Percentiles rank a stretch among this genome's conserved stretches.
phyloP scores from a whole-genome alignment of 768 basidiomycete genomes.

The Suillus plorans region DNA sequence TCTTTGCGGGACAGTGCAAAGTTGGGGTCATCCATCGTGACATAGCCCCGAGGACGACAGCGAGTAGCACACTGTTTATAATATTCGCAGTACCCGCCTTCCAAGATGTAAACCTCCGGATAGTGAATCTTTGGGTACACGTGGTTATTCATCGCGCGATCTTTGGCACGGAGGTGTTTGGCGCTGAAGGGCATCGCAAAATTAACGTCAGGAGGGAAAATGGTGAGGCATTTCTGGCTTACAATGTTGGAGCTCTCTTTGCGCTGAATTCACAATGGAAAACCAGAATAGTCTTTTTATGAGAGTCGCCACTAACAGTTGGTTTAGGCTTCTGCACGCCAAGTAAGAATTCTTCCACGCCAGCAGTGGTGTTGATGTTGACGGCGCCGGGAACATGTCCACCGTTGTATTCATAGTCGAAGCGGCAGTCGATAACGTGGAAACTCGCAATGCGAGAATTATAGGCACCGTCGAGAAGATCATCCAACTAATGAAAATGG shows the following conservation, averaged over 20 bases:
- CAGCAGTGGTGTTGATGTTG: constrained; percentile 82
- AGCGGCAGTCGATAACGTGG: constrained; percentile 93
- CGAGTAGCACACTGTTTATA: constrained; percentile 65
- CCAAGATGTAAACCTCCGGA: constrained; percentile 95
- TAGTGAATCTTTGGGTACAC: constrained; percentile 91
- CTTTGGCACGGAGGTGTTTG: constrained; percentile 88
- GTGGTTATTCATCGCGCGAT: constrained; percentile 85
- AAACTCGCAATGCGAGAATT: constrained; percentile 62
- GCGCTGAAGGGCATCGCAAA: constrained; percentile 53
- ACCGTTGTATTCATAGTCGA: constrained; percentile 93
- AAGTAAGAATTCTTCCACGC: constrained; percentile 81
- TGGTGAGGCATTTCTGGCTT: constrained; percentile 28
- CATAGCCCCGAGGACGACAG: constrained; percentile 82
- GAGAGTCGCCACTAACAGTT: constrained; percentile 70
- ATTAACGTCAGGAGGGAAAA: background rate
- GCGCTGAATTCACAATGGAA: constrained; percentile 99
- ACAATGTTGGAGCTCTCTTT: constrained; percentile 97
- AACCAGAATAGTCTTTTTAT: constrained; percentile 80
- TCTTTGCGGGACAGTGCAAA: constrained; percentile 79
- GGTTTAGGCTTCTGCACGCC: constrained; percentile 59
- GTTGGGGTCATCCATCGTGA: constrained; percentile 92
- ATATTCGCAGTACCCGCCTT: constrained; percentile 94
- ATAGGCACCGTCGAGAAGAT: constrained; percentile 75
- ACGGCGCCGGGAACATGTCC: constrained; percentile 92
- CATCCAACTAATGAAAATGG: constrained; percentile 58